A percentile compares a stretch with the other conserved stretches of the same genome.
These are phyloP conservation scores for Cryphonectria radicalis DNA, from an alignment of 2,329 filamentous ascomycete species.

Conservation along the genomic window DNA sequence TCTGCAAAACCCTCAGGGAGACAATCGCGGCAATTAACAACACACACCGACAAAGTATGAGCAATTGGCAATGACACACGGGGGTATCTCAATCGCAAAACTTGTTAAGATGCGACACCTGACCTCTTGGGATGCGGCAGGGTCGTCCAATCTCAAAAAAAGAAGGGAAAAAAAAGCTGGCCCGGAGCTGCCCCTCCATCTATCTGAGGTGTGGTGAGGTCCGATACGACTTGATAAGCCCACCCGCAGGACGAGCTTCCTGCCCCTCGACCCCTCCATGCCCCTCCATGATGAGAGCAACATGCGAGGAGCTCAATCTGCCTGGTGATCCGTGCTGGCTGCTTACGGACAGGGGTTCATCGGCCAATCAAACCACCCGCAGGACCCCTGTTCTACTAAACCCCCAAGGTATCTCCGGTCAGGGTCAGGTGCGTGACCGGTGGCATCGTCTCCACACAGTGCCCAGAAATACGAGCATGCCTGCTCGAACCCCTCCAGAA, in stretches of 20 bases:
- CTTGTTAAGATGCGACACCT: slow-evolving; percentile 21
- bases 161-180: not conserved
- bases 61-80: slow-evolving; percentile 23
- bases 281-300: slow-evolving; percentile 23
- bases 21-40: not conserved
- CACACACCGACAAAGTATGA: slow-evolving; percentile 28
- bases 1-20: too few relatives aligned
- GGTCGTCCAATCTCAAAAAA: slow-evolving; percentile 17
- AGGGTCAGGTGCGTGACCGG: slow-evolving; percentile 14
- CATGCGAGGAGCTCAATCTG: slow-evolving; percentile 18
- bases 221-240: slow-evolving; percentile 25
- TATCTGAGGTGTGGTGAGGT: slow-evolving; percentile 13
- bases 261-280: slow-evolving; percentile 28
- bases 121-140: slow-evolving; percentile 21
- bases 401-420: slow-evolving; percentile 9
- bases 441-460: slow-evolving; percentile 24
- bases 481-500: slow-evolving; percentile 14
- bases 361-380: not conserved
- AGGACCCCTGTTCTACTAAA: slow-evolving; percentile 11
- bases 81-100: slow-evolving; percentile 11
- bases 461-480: slow-evolving; percentile 10
- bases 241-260: slow-evolving; percentile 1
- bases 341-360: slow-evolving; percentile 1
- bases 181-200: slow-evolving; percentile 24
- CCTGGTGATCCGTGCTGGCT: slow-evolving; percentile 15